These are phyloP conservation scores for Papiliotrema nemorosa DNA, from an alignment of 1,284 basidiomycete genomes.

Conservation along the genomic window DNA sequence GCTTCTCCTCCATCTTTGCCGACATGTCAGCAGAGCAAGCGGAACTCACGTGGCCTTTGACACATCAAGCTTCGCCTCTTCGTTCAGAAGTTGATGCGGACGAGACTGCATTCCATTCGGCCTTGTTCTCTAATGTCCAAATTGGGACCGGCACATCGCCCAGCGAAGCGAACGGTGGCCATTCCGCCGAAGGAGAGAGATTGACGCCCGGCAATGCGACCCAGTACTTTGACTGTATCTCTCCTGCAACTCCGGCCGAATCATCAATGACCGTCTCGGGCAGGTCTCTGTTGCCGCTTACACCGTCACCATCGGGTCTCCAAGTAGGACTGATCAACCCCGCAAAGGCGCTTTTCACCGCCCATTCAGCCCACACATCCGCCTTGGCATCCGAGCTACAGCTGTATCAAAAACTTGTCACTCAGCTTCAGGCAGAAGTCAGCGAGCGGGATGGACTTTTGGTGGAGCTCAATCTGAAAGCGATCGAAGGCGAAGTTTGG, in stretches of 20 bases:
- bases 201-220: slow-evolving; percentile 18
- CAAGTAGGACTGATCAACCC: slow-evolving; percentile 16
- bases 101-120: slow-evolving; percentile 25
- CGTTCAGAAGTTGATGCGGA: slow-evolving; percentile 3
- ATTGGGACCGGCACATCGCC: neutral
- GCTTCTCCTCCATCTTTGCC: slow-evolving; percentile 35
- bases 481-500: slow-evolving; percentile 26
- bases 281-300: slow-evolving; percentile 5
- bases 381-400: slow-evolving; percentile 26
- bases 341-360: slow-evolving; percentile 27
- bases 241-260: slow-evolving; percentile 12
- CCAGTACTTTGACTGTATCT: slow-evolving; percentile 32
- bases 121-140: slow-evolving; percentile 1
- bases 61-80: slow-evolving; percentile 1
- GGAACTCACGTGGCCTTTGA: slow-evolving; percentile 34
- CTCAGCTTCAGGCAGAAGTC: slow-evolving; percentile 30
- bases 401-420: slow-evolving; percentile 23
- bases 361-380: slow-evolving; percentile 28
- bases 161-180: too few species aligned
- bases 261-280: slow-evolving; percentile 7
- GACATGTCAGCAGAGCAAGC: slow-evolving; percentile 43
- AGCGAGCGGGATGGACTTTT: slow-evolving; percentile 28
- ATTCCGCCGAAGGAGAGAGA: too few species aligned
- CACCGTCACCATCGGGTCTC: slow-evolving; percentile 5
- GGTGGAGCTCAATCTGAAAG: slow-evolving; percentile 28